Evolutionary conservation across 805 yeast genomes (phyloP), one percentile per base, ranked within the genome.

Genomic region (Zygosaccharomyces kombuchaensis): DNA sequence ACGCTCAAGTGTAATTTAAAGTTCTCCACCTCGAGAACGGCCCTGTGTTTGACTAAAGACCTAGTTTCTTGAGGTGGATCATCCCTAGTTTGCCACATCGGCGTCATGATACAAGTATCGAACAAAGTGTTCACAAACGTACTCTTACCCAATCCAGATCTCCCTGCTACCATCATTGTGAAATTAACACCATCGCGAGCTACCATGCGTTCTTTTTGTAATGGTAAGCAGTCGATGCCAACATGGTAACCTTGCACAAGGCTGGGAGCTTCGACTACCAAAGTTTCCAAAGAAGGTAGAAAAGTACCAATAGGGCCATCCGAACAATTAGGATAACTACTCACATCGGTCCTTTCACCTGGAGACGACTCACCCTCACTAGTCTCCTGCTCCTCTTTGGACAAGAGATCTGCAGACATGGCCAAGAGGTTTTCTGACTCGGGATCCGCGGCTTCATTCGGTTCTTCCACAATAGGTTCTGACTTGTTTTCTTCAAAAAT

Each of bases 81-180:
- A 60, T 40, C 62, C 67, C 65, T 71, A 38, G 67, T 71, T 59
- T 60, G 74, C 76, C 54, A 65, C 55, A 59, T 68, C 67, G 51
- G 67, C 59, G 67, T 71, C 54, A 63, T 63, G 42, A 65, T 69
- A 19, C 36, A 34, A 1, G 82, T 67, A 36, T 83, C 82, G 63
- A 87, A 85, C 51, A 90, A 72, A 7, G 95, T 82, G 71, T 90
- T 87, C 55, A 88, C 70, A 52, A 89, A 87, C 1, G 91, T 80
- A 3, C 87, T 78, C 61, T 87, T 87, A 37, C 95, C 96, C 43
- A 86, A 73, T 2, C 96, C 96, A 41, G 84, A 73, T 65, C 84
- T 89, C 25, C 97, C 96, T 39, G 84, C 89, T 30, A 88, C 80
- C 85, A 89, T 80, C 46, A 90, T 58, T 37, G 95, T 87, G 67